These are phyloP conservation scores for Paecilomyces sp. DNA, from an alignment of 2,329 filamentous ascomycete species.

Conservation along the genomic window DNA sequence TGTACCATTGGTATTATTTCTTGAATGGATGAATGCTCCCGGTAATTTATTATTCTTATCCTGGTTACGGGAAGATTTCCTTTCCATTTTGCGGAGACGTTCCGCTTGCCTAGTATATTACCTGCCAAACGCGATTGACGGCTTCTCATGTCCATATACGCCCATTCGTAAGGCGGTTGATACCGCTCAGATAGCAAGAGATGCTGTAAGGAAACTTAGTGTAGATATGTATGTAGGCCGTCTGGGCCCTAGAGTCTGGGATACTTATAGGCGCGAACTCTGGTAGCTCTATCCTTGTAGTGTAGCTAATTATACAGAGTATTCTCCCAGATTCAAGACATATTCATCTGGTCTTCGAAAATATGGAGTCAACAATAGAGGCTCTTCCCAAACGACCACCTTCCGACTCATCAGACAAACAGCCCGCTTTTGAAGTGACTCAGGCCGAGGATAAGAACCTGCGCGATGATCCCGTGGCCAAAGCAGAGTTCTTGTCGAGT, in stretches of 20 bases:
- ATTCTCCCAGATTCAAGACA: not conserved
- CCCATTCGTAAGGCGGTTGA: not conserved
- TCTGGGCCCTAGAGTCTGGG: not conserved
- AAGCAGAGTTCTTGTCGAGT: slow-evolving; percentile 25
- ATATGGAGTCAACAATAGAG: not conserved
- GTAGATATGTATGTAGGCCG: not conserved
- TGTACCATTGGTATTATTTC: not conserved
- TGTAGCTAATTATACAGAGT: not conserved
- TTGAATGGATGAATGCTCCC: not conserved
- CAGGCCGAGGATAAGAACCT: not conserved
- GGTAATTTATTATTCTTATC: not conserved
- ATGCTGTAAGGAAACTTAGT: not conserved
- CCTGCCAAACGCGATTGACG: not conserved
- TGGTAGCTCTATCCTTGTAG: not conserved
- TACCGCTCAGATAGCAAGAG: not conserved
- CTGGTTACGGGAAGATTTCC: not conserved
- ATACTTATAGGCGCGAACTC: not conserved
- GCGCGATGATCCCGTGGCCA: slow-evolving; percentile 13
- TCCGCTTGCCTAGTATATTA: not conserved
- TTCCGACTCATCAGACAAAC: not conserved
- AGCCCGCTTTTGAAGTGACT: not conserved
- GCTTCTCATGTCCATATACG: not conserved
- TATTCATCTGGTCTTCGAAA: not conserved
- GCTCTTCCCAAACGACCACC: not conserved
- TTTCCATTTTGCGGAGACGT: not conserved